Evolutionary conservation across 2,329 filamentous ascomycete genomes (phyloP), one percentile per base, ranked within the genome.

Genomic region (Thielaviopsis cerberus): DNA sequence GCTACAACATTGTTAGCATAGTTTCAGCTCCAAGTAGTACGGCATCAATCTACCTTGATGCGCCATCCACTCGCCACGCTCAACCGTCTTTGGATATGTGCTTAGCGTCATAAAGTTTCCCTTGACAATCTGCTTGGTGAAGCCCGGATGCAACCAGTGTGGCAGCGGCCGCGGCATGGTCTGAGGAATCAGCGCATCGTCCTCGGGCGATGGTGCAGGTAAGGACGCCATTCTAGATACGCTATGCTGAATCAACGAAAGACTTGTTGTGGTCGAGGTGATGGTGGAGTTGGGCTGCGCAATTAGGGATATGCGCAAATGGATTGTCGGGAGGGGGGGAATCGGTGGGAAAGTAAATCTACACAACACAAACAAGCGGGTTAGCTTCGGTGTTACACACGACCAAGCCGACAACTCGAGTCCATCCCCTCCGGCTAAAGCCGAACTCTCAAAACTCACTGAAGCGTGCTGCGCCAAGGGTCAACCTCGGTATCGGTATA

Each of bases 91-190:
- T 13, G 88, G 88, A 68, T 87, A 83, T 60, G 86, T 85, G 64
- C 87, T 89, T 59, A 94, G 72, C 5, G 88, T 92, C 81, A 91
- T 86, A 69, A 94, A 92, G 71, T 92, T 94, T 61, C 88, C 88
- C 72, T 88, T 91, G 64, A 92, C 87, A 62, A 90, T 89, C 65
- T 90, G 79, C 65, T 81, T 83, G 60, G 84, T 81, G 65, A 83
- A 81, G 61, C 77, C 73, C 54, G 82, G 76, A 64, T 82, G 80
- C 64, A 85, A 76, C 77, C 83, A 86, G 63, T 83, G 71, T 6
- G 82, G 82, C 45, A 74, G 67, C 4, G 74, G 75, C 50, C 60
- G 54, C 22, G 60, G 60, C 23, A 61, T 58, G 22, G 45, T 58
- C 13, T 53, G 55, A 6, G 59, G 59, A 37, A 61, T 61, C 27